phyloP scores from a whole-genome alignment of 352 stramenopile species.

The Phytophthora europaea region DNA sequence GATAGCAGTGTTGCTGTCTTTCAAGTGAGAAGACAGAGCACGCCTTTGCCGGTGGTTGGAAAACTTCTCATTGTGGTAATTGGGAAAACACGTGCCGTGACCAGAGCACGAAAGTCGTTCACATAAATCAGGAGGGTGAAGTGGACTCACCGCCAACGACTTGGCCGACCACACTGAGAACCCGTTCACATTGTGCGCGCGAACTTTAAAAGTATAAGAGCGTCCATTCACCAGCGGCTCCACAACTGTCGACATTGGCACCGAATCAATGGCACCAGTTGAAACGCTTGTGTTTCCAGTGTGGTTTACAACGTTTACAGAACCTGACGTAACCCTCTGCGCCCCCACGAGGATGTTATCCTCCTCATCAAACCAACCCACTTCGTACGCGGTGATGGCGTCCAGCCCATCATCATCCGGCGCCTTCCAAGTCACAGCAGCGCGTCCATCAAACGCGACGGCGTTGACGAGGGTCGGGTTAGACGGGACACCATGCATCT shows the following conservation, averaged over 20 bases:
- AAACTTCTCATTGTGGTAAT: slow-evolving; percentile 47
- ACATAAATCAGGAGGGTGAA: slow-evolving; percentile 81
- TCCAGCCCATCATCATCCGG: slow-evolving; percentile 76
- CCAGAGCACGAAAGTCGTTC: slow-evolving; percentile 67
- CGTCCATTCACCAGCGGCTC: slow-evolving; percentile 63
- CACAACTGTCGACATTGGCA: slow-evolving; percentile 54
- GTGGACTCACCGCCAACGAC: slow-evolving; percentile 71
- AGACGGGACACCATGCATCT: slow-evolving; percentile 69
- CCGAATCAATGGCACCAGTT: slow-evolving; percentile 18
- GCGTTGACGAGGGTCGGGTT: slow-evolving; percentile 70
- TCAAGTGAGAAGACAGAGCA: neutral
- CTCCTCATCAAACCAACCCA: slow-evolving; percentile 70
- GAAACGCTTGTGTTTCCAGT: slow-evolving; percentile 13
- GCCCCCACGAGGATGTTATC: slow-evolving; percentile 52
- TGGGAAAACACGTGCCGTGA: slow-evolving; percentile 75
- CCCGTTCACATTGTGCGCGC: slow-evolving; percentile 70
- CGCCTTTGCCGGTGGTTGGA: neutral
- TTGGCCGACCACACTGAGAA: slow-evolving; percentile 80
- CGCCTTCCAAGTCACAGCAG: slow-evolving; percentile 68
- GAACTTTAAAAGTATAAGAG: slow-evolving; percentile 80
- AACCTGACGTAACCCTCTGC: slow-evolving; percentile 43
- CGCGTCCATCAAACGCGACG: slow-evolving; percentile 59
- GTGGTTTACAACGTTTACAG: slow-evolving; percentile 26
- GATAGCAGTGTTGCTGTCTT: slow-evolving; percentile 21
- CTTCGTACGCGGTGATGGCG: slow-evolving; percentile 66